Evolutionary conservation across 148 eudicot species (phyloP), one percentile per base, ranked within the genome.

Genomic region (Diospyros kaki): DNA sequence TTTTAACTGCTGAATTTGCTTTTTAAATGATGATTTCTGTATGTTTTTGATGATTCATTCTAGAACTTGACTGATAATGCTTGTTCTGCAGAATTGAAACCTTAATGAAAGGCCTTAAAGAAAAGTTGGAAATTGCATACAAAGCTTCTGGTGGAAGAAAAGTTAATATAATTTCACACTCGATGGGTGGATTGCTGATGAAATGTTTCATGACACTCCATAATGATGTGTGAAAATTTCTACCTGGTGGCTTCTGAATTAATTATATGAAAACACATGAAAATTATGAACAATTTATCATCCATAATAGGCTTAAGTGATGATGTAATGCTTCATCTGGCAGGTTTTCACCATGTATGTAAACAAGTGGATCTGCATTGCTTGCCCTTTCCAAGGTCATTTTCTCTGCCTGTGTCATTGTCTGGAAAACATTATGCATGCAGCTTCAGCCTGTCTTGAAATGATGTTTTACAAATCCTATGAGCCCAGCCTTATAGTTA

Each of bases 311-410:
- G 73, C 66, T 41, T 69, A 70, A 77, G 69, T 41, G 61, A 60
- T 58, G 66, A 48, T 40, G 17, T 66, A 40, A 46, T 77, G 68
- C 48, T 66, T 80, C 45, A 38, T 45, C 65, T 40, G 81, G 68
- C 89, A 95, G 97, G 77, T 86, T 41, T 93, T 95, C 76, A 77
- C 90, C 67, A 89, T 85, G 87, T 93, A 93, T 63, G 99, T 95
- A 43, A 89, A 80, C 76, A 95, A 95, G 79, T 95, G 99, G 99
- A 92, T 95, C 38, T 76, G 88, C 81, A 93, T 95, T 45, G 96
- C 97, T 70, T 87, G 93, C 79, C 99, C 99, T 39, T 95, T 95
- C 77, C 97, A 95, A 95, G 99, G 99, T 95, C 78, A 69, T 43
- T 62, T 51, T 58, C 43, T 75, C 53, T 6, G 41, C 70, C 68